Base-by-base conservation (phyloP, 2,329 filamentous ascomycete species). In the Fusarium verticillioides region DNA sequence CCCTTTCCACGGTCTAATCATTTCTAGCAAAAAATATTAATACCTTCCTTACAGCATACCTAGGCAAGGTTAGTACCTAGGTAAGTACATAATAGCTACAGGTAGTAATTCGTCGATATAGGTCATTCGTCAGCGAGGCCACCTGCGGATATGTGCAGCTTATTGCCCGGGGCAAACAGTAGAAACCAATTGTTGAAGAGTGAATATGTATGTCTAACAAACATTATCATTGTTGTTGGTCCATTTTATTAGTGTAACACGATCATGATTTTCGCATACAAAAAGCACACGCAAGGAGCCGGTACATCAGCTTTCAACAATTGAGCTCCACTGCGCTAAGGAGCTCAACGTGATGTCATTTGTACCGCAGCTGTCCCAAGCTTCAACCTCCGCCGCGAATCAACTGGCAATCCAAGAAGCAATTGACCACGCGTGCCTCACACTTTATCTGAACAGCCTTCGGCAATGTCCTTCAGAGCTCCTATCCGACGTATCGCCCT, bases 381-480 rank as follows among this genome's bases (percentile, higher is more conserved):
- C 64, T 74, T 42, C 60, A 53, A 58, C 52, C 64, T 60, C 60
- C 68, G 60, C 56, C 43, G 44, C 44, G 39, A 63, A 60, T 67
- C 63, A 39, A 59, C 28, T n/a, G 47, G 19, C 61, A 52, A 58
- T 37, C 28, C 40, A 61, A 63, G 36, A 56, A 60, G 42, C 72
- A 66, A 78, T 75, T 74, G 62, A 26, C 46, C 54, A 60, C 47
- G 68, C 42, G 40, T 40, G 37, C 28, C 49, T 42, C 46, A 37
- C 47, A 26, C 43, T 59, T 46, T 21, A 47, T 56, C 36, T 66
- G 62, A 26, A 46, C 28, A n/a, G 50, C 36, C 21, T 39, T 30
- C 15, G 34, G 72, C 30, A 60, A 84, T 84, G 83, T 77, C 82
- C 40, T 82, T 83, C 78, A 82, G 82, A 60, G 67, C 76, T 57